Conservation (phyloP, 2,329 filamentous ascomycete genomes). For the Pyrenochaeta sp. region DNA sequence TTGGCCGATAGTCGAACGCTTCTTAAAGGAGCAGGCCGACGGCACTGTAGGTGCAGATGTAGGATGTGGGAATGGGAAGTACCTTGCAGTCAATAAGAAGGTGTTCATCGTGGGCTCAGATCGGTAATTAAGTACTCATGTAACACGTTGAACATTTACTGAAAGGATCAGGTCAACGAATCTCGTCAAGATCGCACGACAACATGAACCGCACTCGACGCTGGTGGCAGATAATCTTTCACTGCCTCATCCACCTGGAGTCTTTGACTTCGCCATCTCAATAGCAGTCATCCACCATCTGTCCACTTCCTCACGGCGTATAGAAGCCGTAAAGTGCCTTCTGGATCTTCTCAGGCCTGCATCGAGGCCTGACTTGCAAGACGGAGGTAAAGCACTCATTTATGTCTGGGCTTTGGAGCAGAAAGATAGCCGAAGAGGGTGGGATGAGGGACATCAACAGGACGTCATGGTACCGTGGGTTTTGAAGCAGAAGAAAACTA, state of each 20-base stretch:
- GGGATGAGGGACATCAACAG: constrained; percentile 83
- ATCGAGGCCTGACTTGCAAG: not conserved
- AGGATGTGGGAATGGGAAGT: constrained; percentile 97
- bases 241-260: constrained; percentile 74
- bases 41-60: constrained; percentile 88
- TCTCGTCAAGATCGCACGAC: constrained; percentile 64
- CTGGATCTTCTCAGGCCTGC: constrained; percentile 67
- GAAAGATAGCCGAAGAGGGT: constrained; percentile 82
- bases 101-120: constrained; percentile 87
- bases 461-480: constrained; percentile 98
- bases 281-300: constrained; percentile 96
- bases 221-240: constrained; percentile 82
- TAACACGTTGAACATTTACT: not conserved
- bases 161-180: constrained; percentile 61
- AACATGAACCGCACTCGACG: constrained; percentile 68
- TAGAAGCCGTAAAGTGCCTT: constrained; percentile 75
- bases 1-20: constrained; percentile 89
- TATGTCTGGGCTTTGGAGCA: constrained; percentile 98
- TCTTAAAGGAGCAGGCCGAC: constrained; percentile 70
- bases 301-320: constrained; percentile 76
- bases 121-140: constrained; percentile 64
- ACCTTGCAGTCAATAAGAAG: constrained; percentile 78
- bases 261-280: constrained; percentile 89
- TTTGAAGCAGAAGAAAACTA: constrained; percentile 59
- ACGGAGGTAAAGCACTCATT: constrained; percentile 73